A percentile compares a stretch with the other conserved stretches of the same genome.
These are phyloP conservation scores for Colletotrichum tropicicola DNA, from an alignment of 2,329 filamentous ascomycete species.

Conservation along the genomic window DNA sequence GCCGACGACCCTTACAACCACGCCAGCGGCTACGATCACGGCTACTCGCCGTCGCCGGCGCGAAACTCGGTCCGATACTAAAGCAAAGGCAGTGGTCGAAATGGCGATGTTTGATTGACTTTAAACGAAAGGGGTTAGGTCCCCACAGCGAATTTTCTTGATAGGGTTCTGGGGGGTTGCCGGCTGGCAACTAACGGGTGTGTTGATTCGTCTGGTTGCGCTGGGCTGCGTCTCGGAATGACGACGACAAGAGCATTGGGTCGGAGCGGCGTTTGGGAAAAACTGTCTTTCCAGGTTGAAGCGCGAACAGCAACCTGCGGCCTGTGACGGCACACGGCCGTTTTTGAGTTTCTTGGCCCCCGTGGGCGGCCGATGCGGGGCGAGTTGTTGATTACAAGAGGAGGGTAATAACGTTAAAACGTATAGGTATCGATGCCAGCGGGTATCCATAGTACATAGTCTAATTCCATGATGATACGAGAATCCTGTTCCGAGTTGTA, in stretches of 20 bases:
- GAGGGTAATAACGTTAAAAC: slow-evolving; percentile 5
- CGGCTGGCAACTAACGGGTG: background rate
- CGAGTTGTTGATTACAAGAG: background rate
- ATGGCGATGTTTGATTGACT: background rate
- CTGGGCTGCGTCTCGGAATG: background rate
- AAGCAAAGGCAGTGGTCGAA: background rate
- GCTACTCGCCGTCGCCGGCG: slow-evolving; percentile 54
- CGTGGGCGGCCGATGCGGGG: background rate
- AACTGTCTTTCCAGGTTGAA: slow-evolving; percentile 19
- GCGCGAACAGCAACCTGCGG: background rate
- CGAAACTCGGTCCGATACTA: slow-evolving; percentile 58
- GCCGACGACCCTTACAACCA: slow-evolving; percentile 72
- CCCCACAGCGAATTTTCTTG: background rate
- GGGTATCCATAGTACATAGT: slow-evolving; percentile 14
- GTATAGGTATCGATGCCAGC: slow-evolving; percentile 8
- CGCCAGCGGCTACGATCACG: slow-evolving; percentile 61
- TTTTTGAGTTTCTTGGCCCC: background rate
- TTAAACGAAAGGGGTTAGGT: background rate
- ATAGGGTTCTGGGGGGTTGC: background rate
- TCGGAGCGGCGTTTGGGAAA: slow-evolving; percentile 20
- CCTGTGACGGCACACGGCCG: background rate
- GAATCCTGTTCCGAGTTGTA: background rate
- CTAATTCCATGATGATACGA: slow-evolving; percentile 20
- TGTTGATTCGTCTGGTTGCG: background rate
- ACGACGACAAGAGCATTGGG: slow-evolving; percentile 9